Evolutionary conservation across 768 basidiomycete species (phyloP).

Genomic region (Hortiboletus campestris): DNA sequence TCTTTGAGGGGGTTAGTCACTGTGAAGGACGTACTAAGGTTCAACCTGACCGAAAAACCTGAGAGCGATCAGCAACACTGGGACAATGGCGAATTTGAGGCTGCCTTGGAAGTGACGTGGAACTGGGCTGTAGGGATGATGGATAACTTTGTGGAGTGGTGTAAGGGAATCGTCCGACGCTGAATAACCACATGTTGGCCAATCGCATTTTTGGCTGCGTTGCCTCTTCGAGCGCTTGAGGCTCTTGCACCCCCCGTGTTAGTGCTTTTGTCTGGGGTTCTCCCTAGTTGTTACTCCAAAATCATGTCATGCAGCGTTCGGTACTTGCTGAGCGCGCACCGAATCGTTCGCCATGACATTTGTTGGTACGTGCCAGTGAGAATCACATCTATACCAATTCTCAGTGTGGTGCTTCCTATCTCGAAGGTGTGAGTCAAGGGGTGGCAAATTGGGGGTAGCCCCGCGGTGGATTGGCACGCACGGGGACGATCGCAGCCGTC

Average conservation of each 20-base stretch:
- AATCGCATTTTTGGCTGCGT: neutral
- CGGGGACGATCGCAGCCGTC: too few species aligned
- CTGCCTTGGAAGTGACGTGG: slow-evolving; percentile 61
- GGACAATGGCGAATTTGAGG: slow-evolving; percentile 67
- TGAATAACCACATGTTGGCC: slow-evolving; percentile 7
- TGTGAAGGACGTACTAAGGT: slow-evolving; percentile 92
- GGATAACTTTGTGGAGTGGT: slow-evolving; percentile 32
- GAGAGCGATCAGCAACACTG: slow-evolving; percentile 49
- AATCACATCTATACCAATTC: too few species aligned
- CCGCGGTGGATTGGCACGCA: too few species aligned
- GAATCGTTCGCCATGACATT: too few species aligned
- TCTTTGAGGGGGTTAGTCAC: slow-evolving; percentile 83
- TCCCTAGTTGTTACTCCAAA: too few species aligned
- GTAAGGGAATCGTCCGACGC: slow-evolving; percentile 21
- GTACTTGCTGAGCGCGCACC: too few species aligned
- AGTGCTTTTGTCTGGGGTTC: neutral
- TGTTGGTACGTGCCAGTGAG: too few species aligned
- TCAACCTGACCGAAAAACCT: slow-evolving; percentile 63
- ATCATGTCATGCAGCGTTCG: too few species aligned
- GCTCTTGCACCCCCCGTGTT: neutral
- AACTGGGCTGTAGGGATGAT: slow-evolving; percentile 43
- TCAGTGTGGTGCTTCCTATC: too few species aligned
- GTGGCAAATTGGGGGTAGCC: too few species aligned
- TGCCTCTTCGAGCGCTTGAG: neutral
- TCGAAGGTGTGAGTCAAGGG: too few species aligned